Evolutionary conservation across 2,329 filamentous ascomycete species (phyloP), one percentile per base, ranked within the genome.

Genomic region (Aureobasidium lini): DNA sequence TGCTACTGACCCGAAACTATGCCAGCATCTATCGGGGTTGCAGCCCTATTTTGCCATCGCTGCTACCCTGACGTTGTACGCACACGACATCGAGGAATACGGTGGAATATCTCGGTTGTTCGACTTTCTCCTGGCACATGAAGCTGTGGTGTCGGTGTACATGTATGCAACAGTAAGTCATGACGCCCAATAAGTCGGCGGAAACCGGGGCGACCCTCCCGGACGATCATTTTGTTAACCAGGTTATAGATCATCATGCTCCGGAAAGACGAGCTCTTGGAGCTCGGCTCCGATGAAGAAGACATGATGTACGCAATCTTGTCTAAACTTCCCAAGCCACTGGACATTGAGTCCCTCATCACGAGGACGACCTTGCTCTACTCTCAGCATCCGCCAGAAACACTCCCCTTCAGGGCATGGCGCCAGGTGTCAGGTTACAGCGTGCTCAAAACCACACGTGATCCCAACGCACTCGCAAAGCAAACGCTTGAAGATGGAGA

Each of bases 61-160:
- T n/a, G 91, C 90, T 49, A 96, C 91, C 0, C 81, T 99, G 44
- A 99, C 95, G 36, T 86, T 99, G 77, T 99, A 96, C 72, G 91
- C 94, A 16, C 94, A 99, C 74, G 93, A 97, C 71, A 91, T 99
- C 62, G 87, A 94, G 72, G 85, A 87, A 43, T 96, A 96, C 71
- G 83, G 84, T 63, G 88, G 93, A 65, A 97, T 99, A 68, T 84
- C 91, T 36, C 84, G 94, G 28, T 77, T 99, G 1, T 99, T 96
- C 71, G 94, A 99, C 75, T 92, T 93, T 58, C 81, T 99, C 49
- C 80, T 99, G 5, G 90, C 93, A 3, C 84, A 84, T 50, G 90
- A 95, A 71, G 90, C 92, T n/a, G 87, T 89, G 40, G 90, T 96
- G 68, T 86, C 86, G 16, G 82, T 97, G 56, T 99, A 99, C 72